Conservation (phyloP, 352 stramenopile species). For the Pythium coloratum region DNA sequence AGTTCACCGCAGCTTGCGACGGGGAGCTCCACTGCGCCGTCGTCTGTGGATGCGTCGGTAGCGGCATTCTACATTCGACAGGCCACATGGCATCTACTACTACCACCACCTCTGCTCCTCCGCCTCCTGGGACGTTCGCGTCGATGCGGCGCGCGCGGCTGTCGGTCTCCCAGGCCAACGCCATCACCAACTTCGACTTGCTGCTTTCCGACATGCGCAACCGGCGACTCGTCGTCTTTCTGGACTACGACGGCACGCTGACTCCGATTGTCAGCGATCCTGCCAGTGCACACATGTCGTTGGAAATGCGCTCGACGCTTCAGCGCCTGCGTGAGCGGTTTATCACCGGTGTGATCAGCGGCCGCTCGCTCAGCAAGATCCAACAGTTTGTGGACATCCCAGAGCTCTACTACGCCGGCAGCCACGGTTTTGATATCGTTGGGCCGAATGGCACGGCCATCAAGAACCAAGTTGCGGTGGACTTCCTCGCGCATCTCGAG, state of each 20-base stretch:
- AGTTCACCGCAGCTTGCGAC: not conserved
- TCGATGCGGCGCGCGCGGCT: slow-evolving; percentile 37
- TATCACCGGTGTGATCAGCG: slow-evolving; percentile 85
- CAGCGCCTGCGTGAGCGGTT: slow-evolving; percentile 78
- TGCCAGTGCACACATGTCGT: slow-evolving; percentile 61
- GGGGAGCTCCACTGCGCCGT: not conserved
- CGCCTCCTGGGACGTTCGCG: not conserved
- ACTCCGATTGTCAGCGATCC: slow-evolving; percentile 91
- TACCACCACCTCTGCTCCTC: not conserved
- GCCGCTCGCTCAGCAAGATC: slow-evolving; percentile 87
- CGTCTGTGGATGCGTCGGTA: slow-evolving; percentile 2
- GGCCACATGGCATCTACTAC: slow-evolving; percentile 3
- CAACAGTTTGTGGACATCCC: slow-evolving; percentile 87
- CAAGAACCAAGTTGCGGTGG: slow-evolving; percentile 82
- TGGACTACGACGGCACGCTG: slow-evolving; percentile 90
- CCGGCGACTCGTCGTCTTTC: slow-evolving; percentile 77
- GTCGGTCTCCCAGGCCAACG: slow-evolving; percentile 73
- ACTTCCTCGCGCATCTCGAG: slow-evolving; percentile 69
- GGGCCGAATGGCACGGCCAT: slow-evolving; percentile 74
- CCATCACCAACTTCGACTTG: slow-evolving; percentile 65
- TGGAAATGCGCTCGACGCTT: slow-evolving; percentile 68
- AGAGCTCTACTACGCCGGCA: slow-evolving; percentile 89
- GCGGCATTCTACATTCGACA: slow-evolving; percentile 11
- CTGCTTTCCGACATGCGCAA: slow-evolving; percentile 52
- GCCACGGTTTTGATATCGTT: slow-evolving; percentile 89